These are phyloP conservation scores for Pyrus bretschneideri DNA, from an alignment of 306 rosid species.

Conservation along the genomic window DNA sequence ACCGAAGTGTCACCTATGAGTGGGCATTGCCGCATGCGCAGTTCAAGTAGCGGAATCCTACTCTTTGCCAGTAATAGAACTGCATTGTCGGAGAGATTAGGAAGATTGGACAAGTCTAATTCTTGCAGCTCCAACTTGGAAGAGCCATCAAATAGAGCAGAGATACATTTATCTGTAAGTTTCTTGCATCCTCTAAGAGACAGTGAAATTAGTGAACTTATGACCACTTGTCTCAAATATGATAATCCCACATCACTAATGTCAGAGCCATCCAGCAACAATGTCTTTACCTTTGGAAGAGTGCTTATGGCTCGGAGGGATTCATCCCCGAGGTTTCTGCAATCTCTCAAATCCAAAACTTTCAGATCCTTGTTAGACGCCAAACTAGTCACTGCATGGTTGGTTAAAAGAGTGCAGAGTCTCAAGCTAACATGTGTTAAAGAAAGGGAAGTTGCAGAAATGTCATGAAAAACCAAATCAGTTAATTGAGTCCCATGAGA, in stretches of 20 bases:
- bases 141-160: conserved; percentile 63
- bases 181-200: conserved; percentile 90
- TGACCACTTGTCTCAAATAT: conserved; percentile 49
- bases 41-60: conserved; percentile 55
- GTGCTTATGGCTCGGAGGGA: conserved; percentile 61
- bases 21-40: conserved; percentile 82
- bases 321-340: conserved; percentile 81
- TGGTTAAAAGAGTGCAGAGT: conserved; percentile 77
- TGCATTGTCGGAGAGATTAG: conserved; percentile 74
- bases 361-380: conserved; percentile 73
- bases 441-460: conserved; percentile 84
- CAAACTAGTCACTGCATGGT: conserved; percentile 56
- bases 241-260: conserved; percentile 68
- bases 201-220: conserved; percentile 50
- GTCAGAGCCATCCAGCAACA: conserved; percentile 76
- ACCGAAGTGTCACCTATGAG: conserved; percentile 71
- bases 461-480: conserved; percentile 84
- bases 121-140: conserved; percentile 48
- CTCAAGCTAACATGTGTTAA: conserved; percentile 76
- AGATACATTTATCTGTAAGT: conserved; percentile 80
- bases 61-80: conserved; percentile 53
- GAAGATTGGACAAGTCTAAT: conserved; percentile 83
- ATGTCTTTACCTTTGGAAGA: conserved; percentile 49
- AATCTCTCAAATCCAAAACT: conserved; percentile 76
- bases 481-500: conserved; percentile 87